Conservation (phyloP, 768 basidiomycete genomes). For the Tricholoma terreum region DNA sequence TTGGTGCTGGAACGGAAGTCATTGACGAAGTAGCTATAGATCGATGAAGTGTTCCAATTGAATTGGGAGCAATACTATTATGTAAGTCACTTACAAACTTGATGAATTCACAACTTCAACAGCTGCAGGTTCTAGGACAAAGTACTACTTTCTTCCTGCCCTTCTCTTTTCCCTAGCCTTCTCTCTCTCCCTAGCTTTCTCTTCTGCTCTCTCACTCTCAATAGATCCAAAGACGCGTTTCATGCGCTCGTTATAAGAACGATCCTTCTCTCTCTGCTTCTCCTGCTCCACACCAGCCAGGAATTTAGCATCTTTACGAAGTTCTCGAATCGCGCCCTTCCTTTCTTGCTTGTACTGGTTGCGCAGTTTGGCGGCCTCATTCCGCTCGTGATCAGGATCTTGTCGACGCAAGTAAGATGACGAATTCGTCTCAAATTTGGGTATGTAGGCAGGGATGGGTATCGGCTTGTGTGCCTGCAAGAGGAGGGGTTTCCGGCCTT, state of each 20-base stretch:
- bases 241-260: slow-evolving; percentile 76
- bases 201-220: slow-evolving; percentile 88
- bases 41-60: too few relatives aligned
- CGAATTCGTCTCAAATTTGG: slow-evolving; percentile 81
- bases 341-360: slow-evolving; percentile 90
- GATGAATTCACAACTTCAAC: too few relatives aligned
- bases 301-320: slow-evolving; percentile 94
- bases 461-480: slow-evolving; percentile 96
- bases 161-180: slow-evolving; percentile 75
- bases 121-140: too few relatives aligned
- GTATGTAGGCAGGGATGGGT: slow-evolving; percentile 89
- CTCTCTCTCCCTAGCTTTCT: slow-evolving; percentile 88
- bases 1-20: slow-evolving; percentile 21
- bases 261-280: slow-evolving; percentile 84
- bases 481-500: slow-evolving; percentile 72
- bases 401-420: slow-evolving; percentile 75
- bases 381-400: slow-evolving; percentile 92
- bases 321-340: slow-evolving; percentile 94
- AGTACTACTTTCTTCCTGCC: slow-evolving; percentile 64
- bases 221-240: slow-evolving; percentile 73
- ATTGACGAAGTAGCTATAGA: slow-evolving; percentile 14
- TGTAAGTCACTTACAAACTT: too few relatives aligned
- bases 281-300: slow-evolving; percentile 84
- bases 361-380: slow-evolving; percentile 81
- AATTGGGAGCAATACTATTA: too few relatives aligned